Evolutionary conservation across 164 flowering plant genomes (phyloP).

Genomic region (Kalanchoe fedtschenkoi): DNA sequence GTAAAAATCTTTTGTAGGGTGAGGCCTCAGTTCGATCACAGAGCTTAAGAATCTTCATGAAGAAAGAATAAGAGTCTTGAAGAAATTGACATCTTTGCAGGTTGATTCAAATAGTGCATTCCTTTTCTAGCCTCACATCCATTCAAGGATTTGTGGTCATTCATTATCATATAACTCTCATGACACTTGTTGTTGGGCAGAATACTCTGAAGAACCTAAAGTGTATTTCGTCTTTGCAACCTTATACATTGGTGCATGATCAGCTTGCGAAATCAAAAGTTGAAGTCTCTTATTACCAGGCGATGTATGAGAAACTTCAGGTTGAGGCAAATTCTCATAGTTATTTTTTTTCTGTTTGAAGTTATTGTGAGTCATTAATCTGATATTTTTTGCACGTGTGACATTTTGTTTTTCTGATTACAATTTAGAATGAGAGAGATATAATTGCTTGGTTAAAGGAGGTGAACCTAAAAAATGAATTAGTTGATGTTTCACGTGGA

Average conservation of each 20-base stretch:
- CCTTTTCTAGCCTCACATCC: background rate
- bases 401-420: slow-evolving; percentile 6
- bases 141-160: background rate
- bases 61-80: slow-evolving; percentile 50
- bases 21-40: slow-evolving; percentile 43
- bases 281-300: slow-evolving; percentile 50
- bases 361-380: background rate
- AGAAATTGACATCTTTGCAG: slow-evolving; percentile 50
- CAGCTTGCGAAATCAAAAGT: slow-evolving; percentile 71
- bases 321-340: slow-evolving; percentile 50
- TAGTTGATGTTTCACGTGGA: slow-evolving; percentile 57
- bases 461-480: slow-evolving; percentile 47
- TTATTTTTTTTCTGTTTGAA: slow-evolving; percentile 3
- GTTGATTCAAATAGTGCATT: slow-evolving; percentile 21
- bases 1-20: slow-evolving; percentile 58
- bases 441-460: slow-evolving; percentile 62
- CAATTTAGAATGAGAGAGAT: slow-evolving; percentile 67
- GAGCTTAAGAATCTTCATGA: slow-evolving; percentile 64
- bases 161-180: background rate
- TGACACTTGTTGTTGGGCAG: slow-evolving; percentile 31
- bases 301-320: slow-evolving; percentile 74
- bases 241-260: slow-evolving; percentile 41
- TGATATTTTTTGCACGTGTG: background rate
- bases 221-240: slow-evolving; percentile 46
- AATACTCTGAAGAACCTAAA: slow-evolving; percentile 59